These are phyloP conservation scores for Misopates orontium DNA, from an alignment of 257 asterid species.

Conservation along the genomic window DNA sequence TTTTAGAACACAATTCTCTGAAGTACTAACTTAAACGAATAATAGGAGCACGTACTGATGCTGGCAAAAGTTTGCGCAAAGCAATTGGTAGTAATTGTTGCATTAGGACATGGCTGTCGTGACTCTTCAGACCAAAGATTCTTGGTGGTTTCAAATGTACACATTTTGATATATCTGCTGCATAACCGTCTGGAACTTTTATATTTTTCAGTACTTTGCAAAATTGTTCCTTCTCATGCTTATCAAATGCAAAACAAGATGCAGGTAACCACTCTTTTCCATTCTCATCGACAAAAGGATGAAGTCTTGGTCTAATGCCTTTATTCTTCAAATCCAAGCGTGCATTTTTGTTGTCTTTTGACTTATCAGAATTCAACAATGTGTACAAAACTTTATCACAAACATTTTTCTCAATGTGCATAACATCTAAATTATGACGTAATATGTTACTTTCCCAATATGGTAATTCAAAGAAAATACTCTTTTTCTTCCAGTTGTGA, in stretches of 20 bases:
- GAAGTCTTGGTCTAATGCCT: not conserved
- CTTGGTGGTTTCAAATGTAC: conserved; percentile 1
- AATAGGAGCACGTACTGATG: too few species aligned
- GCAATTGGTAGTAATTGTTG: conserved; percentile 7
- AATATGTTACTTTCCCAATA: too few species aligned
- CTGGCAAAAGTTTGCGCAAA: too few species aligned
- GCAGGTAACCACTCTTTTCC: conserved; percentile 1
- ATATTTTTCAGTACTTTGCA: not conserved
- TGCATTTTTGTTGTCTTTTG: conserved; percentile 3
- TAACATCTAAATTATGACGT: too few species aligned
- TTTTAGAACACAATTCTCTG: too few species aligned
- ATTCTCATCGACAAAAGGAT: conserved; percentile 1
- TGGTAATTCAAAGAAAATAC: too few species aligned
- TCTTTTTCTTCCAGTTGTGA: too few species aligned
- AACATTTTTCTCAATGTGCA: too few species aligned
- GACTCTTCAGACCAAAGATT: not conserved
- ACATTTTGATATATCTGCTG: not conserved
- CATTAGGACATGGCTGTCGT: conserved; percentile 5
- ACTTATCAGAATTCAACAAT: not conserved
- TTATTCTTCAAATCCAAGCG: not conserved
- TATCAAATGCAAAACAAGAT: not conserved
- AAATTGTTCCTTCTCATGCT: not conserved
- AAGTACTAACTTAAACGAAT: too few species aligned
- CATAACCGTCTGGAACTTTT: too few species aligned
- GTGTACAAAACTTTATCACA: too few species aligned